Evolutionary conservation across 1,284 basidiomycete genomes (phyloP), one percentile per base, ranked within the genome.

Genomic region (Kalmanozyma brasiliensis): DNA sequence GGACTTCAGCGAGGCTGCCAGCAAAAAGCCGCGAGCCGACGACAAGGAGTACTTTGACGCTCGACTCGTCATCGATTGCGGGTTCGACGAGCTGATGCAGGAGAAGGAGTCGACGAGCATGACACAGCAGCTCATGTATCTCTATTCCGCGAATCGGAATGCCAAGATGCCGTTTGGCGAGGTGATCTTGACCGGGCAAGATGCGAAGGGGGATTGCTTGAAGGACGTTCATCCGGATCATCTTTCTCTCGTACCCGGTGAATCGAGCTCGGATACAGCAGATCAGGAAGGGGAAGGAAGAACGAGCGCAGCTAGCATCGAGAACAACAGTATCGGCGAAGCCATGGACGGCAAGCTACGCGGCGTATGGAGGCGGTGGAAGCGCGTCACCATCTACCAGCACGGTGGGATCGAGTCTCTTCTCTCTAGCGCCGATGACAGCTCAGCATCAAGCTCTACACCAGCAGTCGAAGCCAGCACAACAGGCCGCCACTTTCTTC

Each of bases 101-200:
- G 93, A 94, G 52, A 94, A 93, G 92, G 96, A 98, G 85, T 87
- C 95, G 62, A 88, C 85, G 62, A 96, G 93, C 17, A 87, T 98
- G 79, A 88, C 87, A 43, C 90, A 90, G 34, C 96, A 98, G 83
- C 85, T 98, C 49, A 89, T 89, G 30, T 96, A 91, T 80, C 89
- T 91, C 32, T 97, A 98, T 83, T 90, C 90, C 69, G 87, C 88
- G 41, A 95, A 98, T 82, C 88, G 91, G 48, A 86, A 86, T 43
- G 87, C 92, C 1, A 79, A 85, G 5, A 85, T 84, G 55, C 91
- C 93, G 0, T 92, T 98, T 80, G 84, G 85, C 10, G 83, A 84
- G 6, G 82, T 98, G 32, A 82, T 95, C 24, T 91, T 90, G 82
- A 91, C 93, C 2, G 90, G 90, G 10, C 87, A 65, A n/a, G 56